Evolutionary conservation across 495 filamentous ascomycete genomes (phyloP).

Genomic region (Penicillium roqueforti): DNA sequence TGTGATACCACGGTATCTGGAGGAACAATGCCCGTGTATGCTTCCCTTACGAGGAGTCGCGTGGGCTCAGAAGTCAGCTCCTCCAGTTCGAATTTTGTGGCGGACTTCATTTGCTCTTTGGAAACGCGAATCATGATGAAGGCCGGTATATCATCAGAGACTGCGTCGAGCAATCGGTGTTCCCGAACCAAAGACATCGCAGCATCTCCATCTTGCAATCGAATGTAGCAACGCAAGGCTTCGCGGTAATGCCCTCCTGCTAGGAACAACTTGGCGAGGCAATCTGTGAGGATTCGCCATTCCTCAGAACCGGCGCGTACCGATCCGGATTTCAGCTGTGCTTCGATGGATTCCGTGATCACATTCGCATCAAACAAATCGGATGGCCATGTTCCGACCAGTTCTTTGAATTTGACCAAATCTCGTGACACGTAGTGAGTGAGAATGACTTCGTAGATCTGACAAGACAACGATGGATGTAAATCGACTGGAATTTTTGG

Average conservation of each 20-base stretch:
- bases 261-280: conserved; percentile 77
- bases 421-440: conserved; percentile 77
- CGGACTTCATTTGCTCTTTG: conserved; percentile 61
- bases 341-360: conserved; percentile 66
- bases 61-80: conserved; percentile 76
- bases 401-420: conserved; percentile 61
- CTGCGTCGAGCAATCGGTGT: conserved; percentile 76
- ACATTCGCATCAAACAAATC: conserved; percentile 74
- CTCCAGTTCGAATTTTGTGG: conserved; percentile 66
- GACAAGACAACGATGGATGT: conserved; percentile 73
- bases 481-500: conserved; percentile 73
- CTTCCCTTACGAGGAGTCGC: conserved; percentile 82
- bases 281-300: conserved; percentile 79
- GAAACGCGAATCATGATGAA: conserved; percentile 84
- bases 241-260: conserved; percentile 73
- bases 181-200: conserved; percentile 81
- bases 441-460: conserved; percentile 80
- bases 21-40: conserved; percentile 78
- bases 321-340: conserved; percentile 64
- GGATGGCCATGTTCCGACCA: conserved; percentile 81
- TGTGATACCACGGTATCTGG: conserved; percentile 75
- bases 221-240: conserved; percentile 83
- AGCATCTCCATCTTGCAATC: conserved; percentile 82
- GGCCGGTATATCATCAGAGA: conserved; percentile 82
- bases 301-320: conserved; percentile 69